A percentile compares a stretch with the other conserved stretches of the same genome.
Conservation (phyloP, 768 basidiomycete genomes). For the Arthromyces matolae region DNA sequence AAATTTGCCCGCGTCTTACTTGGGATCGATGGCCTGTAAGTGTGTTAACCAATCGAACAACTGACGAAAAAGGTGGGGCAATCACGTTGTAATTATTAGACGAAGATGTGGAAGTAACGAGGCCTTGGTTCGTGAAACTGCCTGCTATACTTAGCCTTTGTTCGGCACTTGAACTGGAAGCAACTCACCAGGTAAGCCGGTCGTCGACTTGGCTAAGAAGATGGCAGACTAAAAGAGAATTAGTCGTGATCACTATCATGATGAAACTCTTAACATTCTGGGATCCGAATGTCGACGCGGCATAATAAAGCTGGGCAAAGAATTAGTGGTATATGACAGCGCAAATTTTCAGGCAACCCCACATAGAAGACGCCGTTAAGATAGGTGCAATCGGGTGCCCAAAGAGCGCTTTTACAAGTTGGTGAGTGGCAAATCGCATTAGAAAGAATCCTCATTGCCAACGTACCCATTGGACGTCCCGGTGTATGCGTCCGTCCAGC, state of each 20-base stretch:
- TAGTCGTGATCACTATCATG: background rate
- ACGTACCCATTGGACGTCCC: slow-evolving; percentile 42
- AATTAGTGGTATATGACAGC: background rate
- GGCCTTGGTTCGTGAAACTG: slow-evolving; percentile 43
- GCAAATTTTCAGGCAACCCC: slow-evolving; percentile 1
- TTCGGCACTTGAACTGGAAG: background rate
- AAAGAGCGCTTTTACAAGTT: slow-evolving; percentile 34
- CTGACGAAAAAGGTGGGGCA: background rate
- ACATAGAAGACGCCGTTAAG: slow-evolving; percentile 28
- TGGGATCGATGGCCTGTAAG: slow-evolving; percentile 11
- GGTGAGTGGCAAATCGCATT: too few relatives aligned
- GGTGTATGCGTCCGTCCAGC: slow-evolving; percentile 48
- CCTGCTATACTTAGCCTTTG: slow-evolving; percentile 19
- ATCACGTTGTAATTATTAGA: slow-evolving; percentile 40
- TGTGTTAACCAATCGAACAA: background rate
- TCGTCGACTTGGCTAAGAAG: slow-evolving; percentile 49
- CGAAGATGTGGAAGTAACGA: slow-evolving; percentile 41
- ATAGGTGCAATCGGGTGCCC: slow-evolving; percentile 38
- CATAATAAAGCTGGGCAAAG: slow-evolving; percentile 44
- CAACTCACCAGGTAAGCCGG: slow-evolving; percentile 38
- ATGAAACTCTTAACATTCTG: slow-evolving; percentile 34
- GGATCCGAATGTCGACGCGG: slow-evolving; percentile 52
- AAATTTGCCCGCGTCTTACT: background rate
- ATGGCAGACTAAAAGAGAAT: slow-evolving; percentile 40
- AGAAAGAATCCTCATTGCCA: too few relatives aligned